Conservation (phyloP, 2,329 filamentous ascomycete species). For the Lasiodiplodia hormozganensis region DNA sequence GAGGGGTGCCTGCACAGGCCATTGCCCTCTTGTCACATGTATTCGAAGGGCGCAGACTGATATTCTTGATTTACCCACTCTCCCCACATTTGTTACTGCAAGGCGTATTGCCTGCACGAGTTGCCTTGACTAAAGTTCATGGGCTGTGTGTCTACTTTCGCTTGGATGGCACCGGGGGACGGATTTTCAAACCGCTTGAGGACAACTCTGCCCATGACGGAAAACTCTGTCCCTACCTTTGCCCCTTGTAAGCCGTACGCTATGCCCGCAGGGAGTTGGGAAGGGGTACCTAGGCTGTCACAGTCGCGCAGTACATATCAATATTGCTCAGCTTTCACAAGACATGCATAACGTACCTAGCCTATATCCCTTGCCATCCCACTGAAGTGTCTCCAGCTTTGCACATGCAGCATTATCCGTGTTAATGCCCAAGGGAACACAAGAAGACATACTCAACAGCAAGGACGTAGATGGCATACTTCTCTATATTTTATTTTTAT, state of each 20-base stretch:
- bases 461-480: not conserved
- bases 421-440: not conserved
- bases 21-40: not conserved
- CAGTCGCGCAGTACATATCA: not conserved
- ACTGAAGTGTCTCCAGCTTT: constrained; percentile 28
- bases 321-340: constrained; percentile 8
- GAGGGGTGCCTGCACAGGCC: not conserved
- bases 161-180: not conserved
- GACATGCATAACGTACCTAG: constrained; percentile 5
- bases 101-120: not conserved
- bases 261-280: not conserved
- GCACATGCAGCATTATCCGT: constrained; percentile 22
- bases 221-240: not conserved
- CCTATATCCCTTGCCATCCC: constrained; percentile 12
- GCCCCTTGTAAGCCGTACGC: not conserved
- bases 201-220: not conserved
- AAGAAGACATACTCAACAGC: not conserved
- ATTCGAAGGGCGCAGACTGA: constrained; percentile 2
- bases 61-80: not conserved
- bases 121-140: not conserved
- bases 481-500: not conserved
- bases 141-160: not conserved
- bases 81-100: not conserved
- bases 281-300: not conserved
- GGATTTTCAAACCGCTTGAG: not conserved